Evolutionary conservation across 108 stramenopile genomes (phyloP), one percentile per base, ranked within the genome.

Genomic region (Cyclotella cryptica): DNA sequence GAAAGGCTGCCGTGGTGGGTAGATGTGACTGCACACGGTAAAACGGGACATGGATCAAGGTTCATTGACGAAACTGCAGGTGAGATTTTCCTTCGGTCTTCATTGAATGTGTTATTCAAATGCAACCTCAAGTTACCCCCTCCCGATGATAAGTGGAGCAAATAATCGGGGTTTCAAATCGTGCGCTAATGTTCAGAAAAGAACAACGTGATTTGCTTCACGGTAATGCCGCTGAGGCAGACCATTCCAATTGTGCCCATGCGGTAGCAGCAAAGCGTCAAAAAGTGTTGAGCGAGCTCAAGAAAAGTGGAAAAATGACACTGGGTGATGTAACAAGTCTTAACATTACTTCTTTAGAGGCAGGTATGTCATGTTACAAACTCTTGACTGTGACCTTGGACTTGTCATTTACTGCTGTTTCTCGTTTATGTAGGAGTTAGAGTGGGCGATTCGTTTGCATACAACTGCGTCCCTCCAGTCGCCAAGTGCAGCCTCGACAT

Each of bases 261-360:
- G 93, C 90, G 0, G 88, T 91, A 9, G 87, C 86, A 29, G 88
- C 84, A 30, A 88, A 88, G 47, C 82, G 70, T 15, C 69, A 74
- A 30, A 70, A 65, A 46, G 19, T 71, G 65, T 19, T 74, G 22
- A 17, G 27, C 6, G 61, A 69, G 78, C 15, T 59, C 21, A 83
- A 66, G 86, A 90, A 63, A 85, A 85, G 72, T 47, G 76, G 81
- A 41, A 87, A 88, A 49, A 92, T 89, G 82, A 88, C 87, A 29
- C 66, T 99, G 66, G 98, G 98, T 12, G 98, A 99, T 77, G 98
- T 99, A 11, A 96, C 97, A 0, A 93, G 89, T 60, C 72, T 99
- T 44, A 99, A 99, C 74, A 93, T 99, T 41, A 99, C 98, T 42
- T 87, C 92, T 29, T 81, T 99, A 18, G 77, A 94, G 82, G 97